Evolutionary conservation across 2,329 filamentous ascomycete species (phyloP).

Genomic region (Rhinocladiella similis): DNA sequence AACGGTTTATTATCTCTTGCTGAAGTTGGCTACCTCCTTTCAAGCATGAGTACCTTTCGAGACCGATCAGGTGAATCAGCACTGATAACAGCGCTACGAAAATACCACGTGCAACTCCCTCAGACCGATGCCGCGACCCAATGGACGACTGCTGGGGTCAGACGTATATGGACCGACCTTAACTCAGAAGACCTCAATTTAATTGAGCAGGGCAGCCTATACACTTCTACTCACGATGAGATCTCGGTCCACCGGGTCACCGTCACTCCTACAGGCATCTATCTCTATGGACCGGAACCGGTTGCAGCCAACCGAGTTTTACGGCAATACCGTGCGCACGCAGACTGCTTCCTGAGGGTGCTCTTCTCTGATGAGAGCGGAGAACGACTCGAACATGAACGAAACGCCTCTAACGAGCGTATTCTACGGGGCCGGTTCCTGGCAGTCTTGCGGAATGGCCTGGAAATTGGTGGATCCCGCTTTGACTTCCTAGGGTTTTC

Average conservation of each 20-base stretch:
- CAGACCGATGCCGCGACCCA: conserved; percentile 22
- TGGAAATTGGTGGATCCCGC: conserved; percentile 62
- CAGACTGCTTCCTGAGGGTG: conserved; percentile 68
- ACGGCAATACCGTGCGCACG: conserved; percentile 61
- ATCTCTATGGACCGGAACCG: conserved; percentile 50
- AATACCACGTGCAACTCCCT: conserved; percentile 42
- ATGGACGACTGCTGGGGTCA: conserved; percentile 25
- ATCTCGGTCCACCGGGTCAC: conserved; percentile 51
- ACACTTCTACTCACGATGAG: too few relatives aligned
- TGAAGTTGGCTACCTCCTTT: conserved; percentile 48
- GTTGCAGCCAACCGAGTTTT: conserved; percentile 72
- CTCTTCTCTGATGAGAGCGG: conserved; percentile 75
- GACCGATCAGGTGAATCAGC: conserved; percentile 43
- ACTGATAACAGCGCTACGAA: conserved; percentile 36
- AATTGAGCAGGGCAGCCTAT: too few relatives aligned
- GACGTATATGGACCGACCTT: conserved; percentile 3
- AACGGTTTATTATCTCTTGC: conserved; percentile 6
- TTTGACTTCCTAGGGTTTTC: conserved; percentile 76
- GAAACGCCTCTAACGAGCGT: conserved; percentile 47
- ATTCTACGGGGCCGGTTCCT: conserved; percentile 63
- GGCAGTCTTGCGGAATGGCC: conserved; percentile 56
- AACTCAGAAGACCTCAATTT: too few relatives aligned
- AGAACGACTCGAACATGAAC: conserved; percentile 60
- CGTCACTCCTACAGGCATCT: conserved; percentile 61
- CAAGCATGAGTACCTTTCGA: conserved; percentile 50